A percentile compares a stretch with the other conserved stretches of the same genome.
Evolutionary conservation across 73 alveolate species (phyloP).

Genomic region (Strombidium stylifer): DNA sequence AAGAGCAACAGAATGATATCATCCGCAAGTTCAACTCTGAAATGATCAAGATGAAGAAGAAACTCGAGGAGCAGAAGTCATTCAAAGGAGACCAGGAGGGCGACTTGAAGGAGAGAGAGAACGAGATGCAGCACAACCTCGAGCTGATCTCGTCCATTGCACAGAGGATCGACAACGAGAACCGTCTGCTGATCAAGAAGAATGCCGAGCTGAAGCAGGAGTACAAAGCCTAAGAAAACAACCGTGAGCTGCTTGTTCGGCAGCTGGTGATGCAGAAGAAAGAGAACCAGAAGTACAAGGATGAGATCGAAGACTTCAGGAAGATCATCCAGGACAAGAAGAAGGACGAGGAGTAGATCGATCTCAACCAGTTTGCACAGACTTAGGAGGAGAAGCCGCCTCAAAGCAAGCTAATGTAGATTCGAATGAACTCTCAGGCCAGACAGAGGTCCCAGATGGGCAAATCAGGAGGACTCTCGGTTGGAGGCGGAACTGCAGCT

Average conservation of each 20-base stretch:
- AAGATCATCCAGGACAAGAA: conserved; percentile 51
- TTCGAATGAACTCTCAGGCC: conserved; percentile 23
- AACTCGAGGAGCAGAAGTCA: conserved; percentile 57
- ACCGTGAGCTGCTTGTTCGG: conserved; percentile 52
- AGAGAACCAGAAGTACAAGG: conserved; percentile 58
- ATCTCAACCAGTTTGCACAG: background rate
- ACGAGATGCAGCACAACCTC: conserved; percentile 62
- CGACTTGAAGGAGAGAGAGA: conserved; percentile 67
- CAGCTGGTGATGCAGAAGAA: conserved; percentile 64
- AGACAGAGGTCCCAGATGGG: conserved; percentile 12
- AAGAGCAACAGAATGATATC: conserved; percentile 71
- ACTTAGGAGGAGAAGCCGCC: conserved; percentile 1
- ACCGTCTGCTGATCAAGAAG: conserved; percentile 59
- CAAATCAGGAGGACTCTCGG: background rate
- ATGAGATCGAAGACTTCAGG: conserved; percentile 53
- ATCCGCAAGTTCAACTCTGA: conserved; percentile 61
- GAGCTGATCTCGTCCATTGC: conserved; percentile 60
- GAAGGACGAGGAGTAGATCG: conserved; percentile 40
- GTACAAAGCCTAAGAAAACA: conserved; percentile 67
- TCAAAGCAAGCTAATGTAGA: background rate
- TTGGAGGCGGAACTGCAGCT: background rate
- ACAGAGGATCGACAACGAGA: conserved; percentile 68
- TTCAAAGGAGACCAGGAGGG: conserved; percentile 60
- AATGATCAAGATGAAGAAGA: conserved; percentile 52
- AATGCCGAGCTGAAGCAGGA: conserved; percentile 64